Conservation (phyloP, 768 basidiomycete species). For the Suillus subluteus region DNA sequence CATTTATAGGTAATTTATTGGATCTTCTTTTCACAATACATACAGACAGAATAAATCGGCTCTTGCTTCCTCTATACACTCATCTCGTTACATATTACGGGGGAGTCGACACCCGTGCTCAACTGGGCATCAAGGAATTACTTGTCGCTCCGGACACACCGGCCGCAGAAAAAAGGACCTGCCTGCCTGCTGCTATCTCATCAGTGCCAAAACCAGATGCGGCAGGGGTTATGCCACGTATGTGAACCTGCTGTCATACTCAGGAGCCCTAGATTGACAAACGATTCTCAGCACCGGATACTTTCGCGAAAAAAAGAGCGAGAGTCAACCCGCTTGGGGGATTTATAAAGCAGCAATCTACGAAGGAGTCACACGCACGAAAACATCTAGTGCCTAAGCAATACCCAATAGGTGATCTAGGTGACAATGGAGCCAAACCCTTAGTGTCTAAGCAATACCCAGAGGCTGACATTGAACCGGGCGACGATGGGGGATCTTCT, state of each 20-base stretch:
- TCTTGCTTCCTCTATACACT: conserved; percentile 38
- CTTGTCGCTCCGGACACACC: conserved; percentile 21
- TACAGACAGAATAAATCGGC: conserved; percentile 35
- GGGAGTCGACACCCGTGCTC: conserved; percentile 34
- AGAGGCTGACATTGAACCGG: conserved; percentile 14
- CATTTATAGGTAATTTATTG: not conserved
- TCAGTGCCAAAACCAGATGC: conserved; percentile 1
- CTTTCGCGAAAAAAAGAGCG: conserved; percentile 28
- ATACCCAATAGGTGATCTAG: not conserved
- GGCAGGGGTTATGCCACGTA: conserved; percentile 43
- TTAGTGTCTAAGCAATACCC: conserved; percentile 2
- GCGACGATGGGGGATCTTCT: conserved; percentile 5
- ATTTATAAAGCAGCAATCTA: not conserved
- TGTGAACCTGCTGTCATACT: conserved; percentile 19
- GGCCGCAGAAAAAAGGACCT: not conserved
- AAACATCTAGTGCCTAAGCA: conserved; percentile 10
- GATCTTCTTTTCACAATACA: conserved; percentile 11
- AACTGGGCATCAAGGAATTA: conserved; percentile 39
- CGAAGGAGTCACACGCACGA: not conserved
- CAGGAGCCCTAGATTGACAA: conserved; percentile 10
- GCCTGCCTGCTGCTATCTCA: conserved; percentile 18
- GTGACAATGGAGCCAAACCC: not conserved
- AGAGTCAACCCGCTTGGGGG: not conserved
- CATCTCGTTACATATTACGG: conserved; percentile 32
- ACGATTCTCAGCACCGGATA: conserved; percentile 42